These are phyloP conservation scores for Xylaria acuta DNA, from an alignment of 495 filamentous ascomycete species.

Conservation along the genomic window DNA sequence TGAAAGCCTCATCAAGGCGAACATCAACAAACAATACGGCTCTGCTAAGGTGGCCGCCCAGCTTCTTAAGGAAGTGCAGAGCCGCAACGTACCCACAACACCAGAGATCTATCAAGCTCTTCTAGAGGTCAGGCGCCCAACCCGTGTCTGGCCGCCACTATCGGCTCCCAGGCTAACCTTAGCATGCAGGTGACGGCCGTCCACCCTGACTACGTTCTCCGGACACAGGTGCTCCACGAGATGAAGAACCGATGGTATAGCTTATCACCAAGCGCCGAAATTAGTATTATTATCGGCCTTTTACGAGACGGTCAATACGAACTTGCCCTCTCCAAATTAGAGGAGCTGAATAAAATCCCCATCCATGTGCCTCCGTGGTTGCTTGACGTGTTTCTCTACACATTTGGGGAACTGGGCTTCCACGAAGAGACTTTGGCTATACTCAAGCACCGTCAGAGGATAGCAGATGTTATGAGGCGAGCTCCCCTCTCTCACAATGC, in stretches of 20 bases:
- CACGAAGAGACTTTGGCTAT: constrained; percentile 75
- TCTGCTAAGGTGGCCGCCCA: constrained; percentile 64
- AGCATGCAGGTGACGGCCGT: constrained; percentile 69
- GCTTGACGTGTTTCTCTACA: constrained; percentile 74
- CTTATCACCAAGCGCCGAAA: constrained; percentile 67
- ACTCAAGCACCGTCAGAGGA: constrained; percentile 59
- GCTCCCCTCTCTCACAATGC: constrained; percentile 47
- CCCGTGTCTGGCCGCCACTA: neutral
- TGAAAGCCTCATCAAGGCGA: constrained; percentile 72
- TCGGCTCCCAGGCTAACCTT: constrained; percentile 28
- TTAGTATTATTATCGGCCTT: constrained; percentile 73
- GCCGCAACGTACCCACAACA: constrained; percentile 63
- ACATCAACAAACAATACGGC: constrained; percentile 66
- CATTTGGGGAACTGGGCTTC: constrained; percentile 71
- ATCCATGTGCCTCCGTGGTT: constrained; percentile 70
- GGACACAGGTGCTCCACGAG: constrained; percentile 69
- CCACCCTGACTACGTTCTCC: constrained; percentile 83
- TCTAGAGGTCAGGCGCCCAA: constrained; percentile 62
- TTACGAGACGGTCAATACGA: constrained; percentile 83
- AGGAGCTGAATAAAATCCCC: constrained; percentile 65
- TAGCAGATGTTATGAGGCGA: constrained; percentile 50
- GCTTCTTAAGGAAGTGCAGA: constrained; percentile 75
- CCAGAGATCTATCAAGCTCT: constrained; percentile 71
- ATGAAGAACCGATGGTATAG: constrained; percentile 75
- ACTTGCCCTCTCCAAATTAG: constrained; percentile 75